These are phyloP conservation scores for Calonectria fujianensis DNA, from an alignment of 2,329 filamentous ascomycete species.

Conservation along the genomic window DNA sequence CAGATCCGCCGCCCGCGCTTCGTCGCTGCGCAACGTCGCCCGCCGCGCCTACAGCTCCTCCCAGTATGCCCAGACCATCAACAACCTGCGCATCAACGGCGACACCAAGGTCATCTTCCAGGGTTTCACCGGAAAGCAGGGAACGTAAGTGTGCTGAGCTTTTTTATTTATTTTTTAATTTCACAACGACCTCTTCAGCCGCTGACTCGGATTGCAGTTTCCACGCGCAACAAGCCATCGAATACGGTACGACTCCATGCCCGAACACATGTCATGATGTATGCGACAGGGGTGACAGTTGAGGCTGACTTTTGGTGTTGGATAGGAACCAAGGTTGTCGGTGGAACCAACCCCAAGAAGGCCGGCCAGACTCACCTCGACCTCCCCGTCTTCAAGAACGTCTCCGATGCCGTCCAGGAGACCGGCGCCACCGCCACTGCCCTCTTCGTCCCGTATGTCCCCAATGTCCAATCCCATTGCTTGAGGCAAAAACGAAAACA, in stretches of 20 bases:
- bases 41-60: slow-evolving; percentile 86
- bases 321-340: slow-evolving; percentile 94
- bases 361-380: slow-evolving; percentile 92
- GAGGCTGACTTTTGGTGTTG: slow-evolving; percentile 52
- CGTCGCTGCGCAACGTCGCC: slow-evolving; percentile 78
- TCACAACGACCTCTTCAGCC: background rate
- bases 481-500: slow-evolving; percentile 31
- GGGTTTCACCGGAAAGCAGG: slow-evolving; percentile 98
- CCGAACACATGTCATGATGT: slow-evolving; percentile 52
- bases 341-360: slow-evolving; percentile 99
- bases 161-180: background rate
- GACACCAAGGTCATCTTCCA: slow-evolving; percentile 98
- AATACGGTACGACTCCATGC: slow-evolving; percentile 83
- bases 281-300: slow-evolving; percentile 50
- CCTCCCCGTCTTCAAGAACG: slow-evolving; percentile 93
- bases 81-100: slow-evolving; percentile 93
- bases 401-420: slow-evolving; percentile 90
- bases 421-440: slow-evolving; percentile 93
- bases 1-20: slow-evolving; percentile 80
- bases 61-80: slow-evolving; percentile 82
- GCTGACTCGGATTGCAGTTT: slow-evolving; percentile 76
- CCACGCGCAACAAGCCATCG: slow-evolving; percentile 97
- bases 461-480: slow-evolving; percentile 15
- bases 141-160: slow-evolving; percentile 80
- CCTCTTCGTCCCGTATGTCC: slow-evolving; percentile 92